These are phyloP conservation scores for Aphanomyces astaci DNA, from an alignment of 352 stramenopile genomes.

Conservation along the genomic window DNA sequence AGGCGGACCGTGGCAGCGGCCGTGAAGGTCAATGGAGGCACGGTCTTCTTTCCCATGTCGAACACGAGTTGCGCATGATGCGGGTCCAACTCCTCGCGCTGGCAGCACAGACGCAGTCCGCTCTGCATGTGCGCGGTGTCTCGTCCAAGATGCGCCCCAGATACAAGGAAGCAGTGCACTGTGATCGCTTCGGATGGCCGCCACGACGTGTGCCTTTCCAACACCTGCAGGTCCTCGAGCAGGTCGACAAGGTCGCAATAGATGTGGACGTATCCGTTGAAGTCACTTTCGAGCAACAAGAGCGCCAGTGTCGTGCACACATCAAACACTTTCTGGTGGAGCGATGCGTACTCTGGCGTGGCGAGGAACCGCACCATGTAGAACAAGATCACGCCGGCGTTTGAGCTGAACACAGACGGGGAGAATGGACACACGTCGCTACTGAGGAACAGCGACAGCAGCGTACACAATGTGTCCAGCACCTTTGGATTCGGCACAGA, in stretches of 20 bases:
- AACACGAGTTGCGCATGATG: not conserved
- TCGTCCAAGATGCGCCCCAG: not conserved
- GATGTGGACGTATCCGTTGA: conserved; percentile 56
- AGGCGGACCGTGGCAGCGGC: not conserved
- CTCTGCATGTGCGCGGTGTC: not conserved
- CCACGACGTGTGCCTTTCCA: conserved; percentile 28
- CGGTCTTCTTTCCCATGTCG: conserved; percentile 13
- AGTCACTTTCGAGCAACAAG: conserved; percentile 46
- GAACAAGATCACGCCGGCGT: conserved; percentile 52
- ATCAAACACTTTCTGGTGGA: conserved; percentile 38
- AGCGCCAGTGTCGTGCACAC: conserved; percentile 46
- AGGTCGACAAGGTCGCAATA: conserved; percentile 46
- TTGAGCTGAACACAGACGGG: conserved; percentile 47
- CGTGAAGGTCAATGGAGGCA: conserved; percentile 10
- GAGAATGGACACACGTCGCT: conserved; percentile 49
- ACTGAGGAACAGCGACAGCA: conserved; percentile 41
- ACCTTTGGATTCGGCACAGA: conserved; percentile 24
- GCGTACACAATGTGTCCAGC: conserved; percentile 47
- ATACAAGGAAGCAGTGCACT: conserved; percentile 33
- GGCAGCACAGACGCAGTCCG: not conserved
- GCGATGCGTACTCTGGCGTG: conserved; percentile 31
- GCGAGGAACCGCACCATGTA: conserved; percentile 69
- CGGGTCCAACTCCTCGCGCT: not conserved
- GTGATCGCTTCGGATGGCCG: not conserved
- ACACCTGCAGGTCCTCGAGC: conserved; percentile 45